A percentile compares a stretch with the other conserved stretches of the same genome.
Conservation (phyloP, 257 asterid species). For the Solanum tarijense region DNA sequence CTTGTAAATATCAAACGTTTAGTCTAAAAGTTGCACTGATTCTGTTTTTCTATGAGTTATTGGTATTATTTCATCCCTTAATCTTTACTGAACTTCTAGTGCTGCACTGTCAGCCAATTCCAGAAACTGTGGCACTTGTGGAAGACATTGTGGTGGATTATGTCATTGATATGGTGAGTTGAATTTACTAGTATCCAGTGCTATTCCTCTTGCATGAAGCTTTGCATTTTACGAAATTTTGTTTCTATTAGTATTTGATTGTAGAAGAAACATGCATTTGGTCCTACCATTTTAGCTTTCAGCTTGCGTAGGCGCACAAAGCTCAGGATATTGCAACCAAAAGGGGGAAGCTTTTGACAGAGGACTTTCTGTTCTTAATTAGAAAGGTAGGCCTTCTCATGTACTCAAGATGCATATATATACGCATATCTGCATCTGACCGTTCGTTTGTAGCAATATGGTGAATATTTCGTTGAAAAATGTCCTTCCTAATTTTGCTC, state of each 20-base stretch:
- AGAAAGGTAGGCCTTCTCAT: constrained; percentile 46
- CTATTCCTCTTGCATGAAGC: not conserved
- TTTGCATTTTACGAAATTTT: not conserved
- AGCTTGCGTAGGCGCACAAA: constrained; percentile 51
- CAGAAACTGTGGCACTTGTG: constrained; percentile 74
- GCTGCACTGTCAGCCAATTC: constrained; percentile 54
- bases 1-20: not conserved
- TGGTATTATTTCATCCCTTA: not conserved
- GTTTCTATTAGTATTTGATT: not conserved
- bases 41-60: not conserved
- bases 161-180: constrained; percentile 71
- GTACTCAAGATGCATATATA: not conserved
- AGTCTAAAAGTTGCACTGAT: not conserved
- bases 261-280: not conserved
- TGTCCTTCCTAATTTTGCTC: not conserved
- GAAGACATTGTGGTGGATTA: constrained; percentile 94
- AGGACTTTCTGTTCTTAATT: constrained; percentile 72
- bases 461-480: not conserved
- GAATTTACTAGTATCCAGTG: not conserved
- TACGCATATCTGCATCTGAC: not conserved
- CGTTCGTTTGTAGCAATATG: not conserved
- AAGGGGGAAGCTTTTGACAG: constrained; percentile 80
- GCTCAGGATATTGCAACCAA: constrained; percentile 76
- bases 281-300: not conserved
- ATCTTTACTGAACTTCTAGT: not conserved